Base-by-base conservation (phyloP, 2,329 filamentous ascomycete genomes). In the Colletotrichum spinosum region DNA sequence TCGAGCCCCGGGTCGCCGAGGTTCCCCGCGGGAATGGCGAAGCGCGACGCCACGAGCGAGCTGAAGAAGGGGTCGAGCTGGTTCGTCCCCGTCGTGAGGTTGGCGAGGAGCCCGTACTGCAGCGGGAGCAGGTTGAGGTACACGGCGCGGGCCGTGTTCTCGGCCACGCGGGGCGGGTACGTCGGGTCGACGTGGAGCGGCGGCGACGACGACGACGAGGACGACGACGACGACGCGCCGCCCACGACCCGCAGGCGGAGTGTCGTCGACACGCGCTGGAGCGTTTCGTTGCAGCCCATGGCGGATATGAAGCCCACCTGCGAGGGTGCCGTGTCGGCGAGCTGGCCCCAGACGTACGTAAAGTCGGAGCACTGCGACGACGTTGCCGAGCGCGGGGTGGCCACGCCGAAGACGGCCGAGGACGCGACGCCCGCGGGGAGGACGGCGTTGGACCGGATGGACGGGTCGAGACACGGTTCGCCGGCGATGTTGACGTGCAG, bases 211-310 rank as follows among this genome's bases (percentile, higher is more conserved):
- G 25, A 25, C 25, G 25, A 25, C 4, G 25, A 25, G 0, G 25
- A 25, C 1, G 25, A 15, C 7, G 13, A 13, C 13, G 42, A 6
- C 42, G 17, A 13, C 10, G 13, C 42, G 44, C n/a, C 44, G 1
- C 73, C 74, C 10, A 70, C 67, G 2, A 77, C 67, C 1, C 25
- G 25, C 25, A 25, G 25, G 25, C 68, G 53, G 2, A 72, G 69
- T n/a, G 67, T 55, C 2, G 70, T 65, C 12, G 72, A 68, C 8
- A 76, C 69, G 8, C 71, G 73, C 68, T 78, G 70, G 2, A 77
- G 66, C 2, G 74, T 72, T 68, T 80, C 78, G 69, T 81, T 81
- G 68, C 79, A 81, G 17, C 74, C 73, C 58, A 80, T 60, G 6
- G 74, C 76, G 6, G 72, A 74, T 13, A 78, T 70, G 42, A 69